Percentiles rank a stretch among this genome's conserved stretches.
phyloP scores from a whole-genome alignment of 805 yeast genomes.

The Ogataea dorogensis region DNA sequence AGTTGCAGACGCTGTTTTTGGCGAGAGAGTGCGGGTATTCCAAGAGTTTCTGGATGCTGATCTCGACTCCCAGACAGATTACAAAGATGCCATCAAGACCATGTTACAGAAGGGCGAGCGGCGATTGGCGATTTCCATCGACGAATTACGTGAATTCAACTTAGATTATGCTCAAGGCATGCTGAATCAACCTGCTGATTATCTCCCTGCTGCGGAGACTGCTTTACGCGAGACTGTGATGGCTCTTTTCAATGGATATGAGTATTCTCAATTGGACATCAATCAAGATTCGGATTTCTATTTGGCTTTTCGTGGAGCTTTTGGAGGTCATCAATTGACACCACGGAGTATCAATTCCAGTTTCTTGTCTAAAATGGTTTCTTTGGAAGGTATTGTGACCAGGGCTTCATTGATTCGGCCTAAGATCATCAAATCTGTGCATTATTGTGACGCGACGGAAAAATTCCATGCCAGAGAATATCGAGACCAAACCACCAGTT shows the following conservation, averaged over 20 bases:
- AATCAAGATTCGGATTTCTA: constrained; percentile 65
- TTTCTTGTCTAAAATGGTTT: constrained; percentile 75
- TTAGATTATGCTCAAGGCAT: constrained; percentile 70
- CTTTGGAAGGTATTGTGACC: constrained; percentile 94
- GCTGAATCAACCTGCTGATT: constrained; percentile 76
- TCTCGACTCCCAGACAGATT: constrained; percentile 49
- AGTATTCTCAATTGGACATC: constrained; percentile 49
- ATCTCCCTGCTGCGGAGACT: constrained; percentile 81
- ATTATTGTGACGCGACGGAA: constrained; percentile 81
- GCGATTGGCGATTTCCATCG: constrained; percentile 74
- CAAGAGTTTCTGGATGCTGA: constrained; percentile 75
- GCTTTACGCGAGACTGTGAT: constrained; percentile 80
- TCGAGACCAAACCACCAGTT: constrained; percentile 87
- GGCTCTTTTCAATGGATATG: constrained; percentile 65
- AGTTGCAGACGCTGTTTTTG: constrained; percentile 44
- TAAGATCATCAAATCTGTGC: constrained; percentile 86
- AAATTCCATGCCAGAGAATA: constrained; percentile 89
- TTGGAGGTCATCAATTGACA: constrained; percentile 82
- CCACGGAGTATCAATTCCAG: constrained; percentile 84
- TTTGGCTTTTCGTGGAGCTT: constrained; percentile 83
- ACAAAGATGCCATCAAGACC: constrained; percentile 65
- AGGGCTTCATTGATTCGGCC: constrained; percentile 92
- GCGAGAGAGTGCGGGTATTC: constrained; percentile 84
- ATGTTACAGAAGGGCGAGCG: constrained; percentile 67
- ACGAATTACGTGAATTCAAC: constrained; percentile 85